Evolutionary conservation across 2,329 filamentous ascomycete genomes (phyloP).

Genomic region (Fusarium subtropicale): DNA sequence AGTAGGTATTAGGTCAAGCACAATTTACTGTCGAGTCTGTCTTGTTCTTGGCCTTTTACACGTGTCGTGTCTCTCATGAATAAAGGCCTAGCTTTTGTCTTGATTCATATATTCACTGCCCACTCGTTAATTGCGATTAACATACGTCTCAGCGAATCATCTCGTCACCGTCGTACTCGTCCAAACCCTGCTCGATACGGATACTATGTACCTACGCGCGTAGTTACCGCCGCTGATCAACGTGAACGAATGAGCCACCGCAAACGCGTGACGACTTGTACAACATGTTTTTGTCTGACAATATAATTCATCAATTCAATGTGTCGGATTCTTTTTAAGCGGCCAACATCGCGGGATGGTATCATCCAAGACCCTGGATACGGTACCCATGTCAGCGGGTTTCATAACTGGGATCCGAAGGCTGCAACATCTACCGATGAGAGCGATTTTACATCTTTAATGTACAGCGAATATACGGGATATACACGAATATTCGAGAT

Average conservation of each 20-base stretch:
- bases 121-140: not conserved
- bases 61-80: not conserved
- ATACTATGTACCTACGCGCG: not conserved
- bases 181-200: not conserved
- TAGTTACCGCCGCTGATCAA: not conserved
- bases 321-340: not conserved
- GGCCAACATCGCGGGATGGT: too few species aligned
- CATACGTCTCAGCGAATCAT: not conserved
- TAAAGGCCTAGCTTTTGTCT: not conserved
- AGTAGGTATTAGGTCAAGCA: not conserved
- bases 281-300: not conserved
- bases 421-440: not conserved
- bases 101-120: not conserved
- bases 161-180: not conserved
- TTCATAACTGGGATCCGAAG: not conserved
- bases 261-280: not conserved
- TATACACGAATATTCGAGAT: not conserved
- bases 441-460: not conserved
- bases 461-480: not conserved
- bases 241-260: not conserved
- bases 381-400: not conserved
- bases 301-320: not conserved
- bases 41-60: not conserved
- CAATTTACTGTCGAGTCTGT: not conserved
- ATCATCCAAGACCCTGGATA: not conserved